phyloP scores from a whole-genome alignment of 2,329 filamentous ascomycete species.

The Beauveria australis region DNA sequence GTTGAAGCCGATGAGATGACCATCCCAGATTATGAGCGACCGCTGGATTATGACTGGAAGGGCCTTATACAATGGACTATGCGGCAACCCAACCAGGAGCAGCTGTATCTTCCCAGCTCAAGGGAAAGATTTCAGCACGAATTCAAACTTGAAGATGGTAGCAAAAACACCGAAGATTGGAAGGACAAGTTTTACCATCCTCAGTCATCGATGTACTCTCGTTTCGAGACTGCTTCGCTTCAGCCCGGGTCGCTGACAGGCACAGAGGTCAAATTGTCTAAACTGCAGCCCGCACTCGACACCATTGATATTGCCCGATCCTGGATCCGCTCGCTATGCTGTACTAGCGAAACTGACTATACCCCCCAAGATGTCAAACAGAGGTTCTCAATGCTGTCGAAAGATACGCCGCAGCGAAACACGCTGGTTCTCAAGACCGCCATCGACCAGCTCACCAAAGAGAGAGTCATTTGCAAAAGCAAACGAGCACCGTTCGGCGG shows the following conservation, averaged over 20 bases:
- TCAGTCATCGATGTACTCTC: constrained; percentile 46
- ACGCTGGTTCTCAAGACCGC: constrained; percentile 39
- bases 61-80: constrained; percentile 59
- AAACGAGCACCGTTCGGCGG: constrained; percentile 51
- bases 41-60: constrained; percentile 60
- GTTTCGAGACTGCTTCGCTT: constrained; percentile 46
- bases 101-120: constrained; percentile 39
- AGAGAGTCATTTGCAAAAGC: constrained; percentile 50
- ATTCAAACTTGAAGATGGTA: constrained; percentile 32
- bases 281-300: constrained; percentile 10
- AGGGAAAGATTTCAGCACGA: constrained; percentile 35
- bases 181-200: constrained; percentile 49
- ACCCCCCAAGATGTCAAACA: constrained; percentile 38
- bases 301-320: constrained; percentile 41
- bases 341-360: constrained; percentile 42
- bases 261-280: constrained; percentile 6
- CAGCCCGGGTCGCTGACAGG: constrained; percentile 35
- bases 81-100: constrained; percentile 38
- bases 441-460: constrained; percentile 38
- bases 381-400: constrained; percentile 43
- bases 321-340: constrained; percentile 52
- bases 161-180: constrained; percentile 34
- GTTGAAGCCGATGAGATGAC: constrained; percentile 56
- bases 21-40: constrained; percentile 54
- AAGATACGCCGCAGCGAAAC: constrained; percentile 29